Percentiles rank a stretch among this genome's conserved stretches.
phyloP scores from a whole-genome alignment of 768 basidiomycete genomes.

The Pleurotus pulmonarius region DNA sequence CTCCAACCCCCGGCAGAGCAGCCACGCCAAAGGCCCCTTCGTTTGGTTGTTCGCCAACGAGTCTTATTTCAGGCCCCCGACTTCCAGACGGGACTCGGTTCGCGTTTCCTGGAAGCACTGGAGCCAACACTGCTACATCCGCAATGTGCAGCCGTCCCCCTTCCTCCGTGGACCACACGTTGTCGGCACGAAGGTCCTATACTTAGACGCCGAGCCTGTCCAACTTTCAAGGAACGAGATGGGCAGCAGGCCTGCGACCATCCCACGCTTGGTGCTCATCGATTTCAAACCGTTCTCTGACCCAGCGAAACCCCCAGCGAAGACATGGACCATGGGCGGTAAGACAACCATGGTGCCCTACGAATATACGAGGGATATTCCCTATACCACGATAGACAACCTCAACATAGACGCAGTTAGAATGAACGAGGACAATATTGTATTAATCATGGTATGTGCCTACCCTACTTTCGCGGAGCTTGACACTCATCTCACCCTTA shows the following conservation, averaged over 20 bases:
- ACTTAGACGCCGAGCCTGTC: conserved; percentile 35
- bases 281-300: conserved; percentile 44
- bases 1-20: not conserved
- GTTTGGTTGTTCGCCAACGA: conserved; percentile 55
- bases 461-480: not conserved
- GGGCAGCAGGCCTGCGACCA: conserved; percentile 15
- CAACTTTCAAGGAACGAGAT: conserved; percentile 15
- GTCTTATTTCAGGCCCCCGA: conserved; percentile 40
- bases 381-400: conserved; percentile 39
- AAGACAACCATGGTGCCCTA: conserved; percentile 35
- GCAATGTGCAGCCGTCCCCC: conserved; percentile 29
- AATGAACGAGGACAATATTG: conserved; percentile 58
- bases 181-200: conserved; percentile 44
- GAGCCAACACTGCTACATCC: conserved; percentile 47
- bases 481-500: not conserved
- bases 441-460: conserved; percentile 48
- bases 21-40: conserved; percentile 21
- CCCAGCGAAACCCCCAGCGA: conserved; percentile 19
- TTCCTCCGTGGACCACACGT: conserved; percentile 36
- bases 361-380: conserved; percentile 40
- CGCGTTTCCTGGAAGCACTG: conserved; percentile 53
- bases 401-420: conserved; percentile 46
- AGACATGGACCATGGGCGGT: conserved; percentile 39
- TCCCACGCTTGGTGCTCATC: conserved; percentile 31
- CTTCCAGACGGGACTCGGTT: conserved; percentile 38